Base-by-base conservation (phyloP, 805 yeast genomes). In the Metschnikowia continentalis region DNA sequence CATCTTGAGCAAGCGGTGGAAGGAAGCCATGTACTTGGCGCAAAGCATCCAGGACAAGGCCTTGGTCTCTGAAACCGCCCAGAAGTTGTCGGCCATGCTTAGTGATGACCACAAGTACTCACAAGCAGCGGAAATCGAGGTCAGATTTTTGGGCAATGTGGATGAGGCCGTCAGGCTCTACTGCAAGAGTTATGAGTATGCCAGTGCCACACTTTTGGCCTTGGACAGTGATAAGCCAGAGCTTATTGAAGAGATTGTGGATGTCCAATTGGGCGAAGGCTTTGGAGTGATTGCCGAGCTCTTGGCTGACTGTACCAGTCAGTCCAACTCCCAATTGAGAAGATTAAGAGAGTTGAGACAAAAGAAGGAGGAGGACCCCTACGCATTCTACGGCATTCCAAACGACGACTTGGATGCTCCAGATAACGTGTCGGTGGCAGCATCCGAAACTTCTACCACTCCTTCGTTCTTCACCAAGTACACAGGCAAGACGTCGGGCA, bases 401-500 rank as follows among this genome's bases (percentile, higher is more conserved):
- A 78, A 72, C 19, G 79, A 75, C 38, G 84, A 75, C 30, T 55
- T 69, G 50, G 95, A 89, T 61, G 81, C 88, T 13, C 91, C 96
- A 1, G 99, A 94, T 67, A 88, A 91, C 65, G 94, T 94, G 8
- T 91, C 98, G 0, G 79, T 94, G 56, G 98, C 97, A 0, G 94
- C 96, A 1, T 87, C 96, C 0, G 97, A 90, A 66, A 84, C 96
- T 0, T 89, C 97, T 0, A 88, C 96, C 0, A 86, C 88, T 30
- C 95, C 92, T 36, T 90, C 98, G 0, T 89, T 91, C 67, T 88
- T 90, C 72, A 94, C 99, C 0, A 80, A 96, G 64, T 94, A 94
- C 67, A 94, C 99, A 0, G 99, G 98, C 56, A 91, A 92, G 69
- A 91, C 98, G 1, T 77, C 86, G 1, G 96, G 96, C 22, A 94